A percentile compares a stretch with the other conserved stretches of the same genome.
phyloP scores from a whole-genome alignment of 192 early-diverging fungal genomes.

The Umbelopsis sp. region DNA sequence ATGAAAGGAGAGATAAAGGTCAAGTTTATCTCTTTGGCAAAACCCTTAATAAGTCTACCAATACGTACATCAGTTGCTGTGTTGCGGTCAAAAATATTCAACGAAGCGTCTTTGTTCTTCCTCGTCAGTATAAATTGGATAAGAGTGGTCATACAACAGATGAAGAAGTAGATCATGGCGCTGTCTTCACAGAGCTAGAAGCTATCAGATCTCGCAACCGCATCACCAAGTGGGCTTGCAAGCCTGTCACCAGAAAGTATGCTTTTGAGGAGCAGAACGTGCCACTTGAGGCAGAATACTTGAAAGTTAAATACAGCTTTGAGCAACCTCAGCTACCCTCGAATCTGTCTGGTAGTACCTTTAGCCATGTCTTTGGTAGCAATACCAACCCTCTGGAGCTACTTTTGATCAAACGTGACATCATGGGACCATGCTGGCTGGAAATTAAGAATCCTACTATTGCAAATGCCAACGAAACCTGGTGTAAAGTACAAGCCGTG shows the following conservation, averaged over 20 bases:
- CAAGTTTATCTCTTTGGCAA: conserved; percentile 93
- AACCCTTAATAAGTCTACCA: conserved; percentile 51
- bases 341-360: conserved; percentile 68
- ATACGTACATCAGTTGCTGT: conserved; percentile 79
- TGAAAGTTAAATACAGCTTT: conserved; percentile 86
- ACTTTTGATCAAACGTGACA: conserved; percentile 88
- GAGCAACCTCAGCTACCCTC: conserved; percentile 56
- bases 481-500: conserved; percentile 81
- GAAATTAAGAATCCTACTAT: conserved; percentile 61
- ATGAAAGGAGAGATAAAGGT: conserved; percentile 69
- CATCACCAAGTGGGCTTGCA: conserved; percentile 61
- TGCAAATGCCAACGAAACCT: conserved; percentile 65
- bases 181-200: conserved; percentile 82
- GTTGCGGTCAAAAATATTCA: conserved; percentile 75
- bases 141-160: conserved; percentile 55
- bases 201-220: conserved; percentile 52
- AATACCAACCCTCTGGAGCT: conserved; percentile 88
- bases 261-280: conserved; percentile 87
- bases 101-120: conserved; percentile 93
- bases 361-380: conserved; percentile 87
- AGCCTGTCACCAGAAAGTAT: conserved; percentile 78
- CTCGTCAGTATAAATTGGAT: conserved; percentile 60
- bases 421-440: conserved; percentile 98
- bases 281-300: conserved; percentile 78
- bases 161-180: conserved; percentile 54